phyloP scores from a whole-genome alignment of 2,329 filamentous ascomycete species.

The Xylaria sp. region DNA sequence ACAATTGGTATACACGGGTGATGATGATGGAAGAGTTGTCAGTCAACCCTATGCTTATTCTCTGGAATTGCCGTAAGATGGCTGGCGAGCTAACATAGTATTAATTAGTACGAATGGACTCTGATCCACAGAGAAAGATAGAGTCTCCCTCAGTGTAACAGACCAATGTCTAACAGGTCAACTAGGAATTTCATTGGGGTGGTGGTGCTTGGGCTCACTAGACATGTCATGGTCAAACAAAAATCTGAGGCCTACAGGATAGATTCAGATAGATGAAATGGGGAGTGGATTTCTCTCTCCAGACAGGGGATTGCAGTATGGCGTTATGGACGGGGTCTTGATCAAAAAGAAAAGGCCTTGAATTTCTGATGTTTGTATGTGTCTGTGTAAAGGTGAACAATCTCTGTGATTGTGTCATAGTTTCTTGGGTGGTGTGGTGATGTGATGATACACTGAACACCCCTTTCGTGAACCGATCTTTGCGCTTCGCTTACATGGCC shows the following conservation, averaged over 20 bases:
- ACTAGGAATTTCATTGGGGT: constrained; percentile 23
- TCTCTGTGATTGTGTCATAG: constrained; percentile 1
- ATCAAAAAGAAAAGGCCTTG: constrained; percentile 28
- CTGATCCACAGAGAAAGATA: constrained; percentile 68
- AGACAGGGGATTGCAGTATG: constrained; percentile 4
- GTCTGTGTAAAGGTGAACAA: constrained; percentile 14
- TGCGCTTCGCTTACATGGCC: constrained; percentile 11
- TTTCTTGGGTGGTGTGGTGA: constrained; percentile 16
- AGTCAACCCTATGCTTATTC: constrained; percentile 54
- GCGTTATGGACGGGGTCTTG: not conserved
- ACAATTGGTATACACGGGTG: constrained; percentile 88
- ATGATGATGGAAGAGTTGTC: constrained; percentile 92
- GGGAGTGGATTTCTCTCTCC: constrained; percentile 16
- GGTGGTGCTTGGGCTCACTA: constrained; percentile 7
- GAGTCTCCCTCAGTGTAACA: constrained; percentile 50
- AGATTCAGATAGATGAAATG: constrained; percentile 18
- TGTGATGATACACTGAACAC: constrained; percentile 25
- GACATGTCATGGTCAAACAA: not conserved
- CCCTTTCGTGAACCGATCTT: constrained; percentile 19
- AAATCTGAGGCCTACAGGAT: constrained; percentile 24
- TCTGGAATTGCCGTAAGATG: not conserved
- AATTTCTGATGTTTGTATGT: constrained; percentile 10
- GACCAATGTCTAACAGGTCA: not conserved
- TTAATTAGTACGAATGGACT: constrained; percentile 70
- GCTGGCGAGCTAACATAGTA: constrained; percentile 30